A percentile compares a stretch with the other conserved stretches of the same genome.
These are phyloP conservation scores for Mortierella sp. DNA, from an alignment of 371 early-diverging fungal species.

Conservation along the genomic window DNA sequence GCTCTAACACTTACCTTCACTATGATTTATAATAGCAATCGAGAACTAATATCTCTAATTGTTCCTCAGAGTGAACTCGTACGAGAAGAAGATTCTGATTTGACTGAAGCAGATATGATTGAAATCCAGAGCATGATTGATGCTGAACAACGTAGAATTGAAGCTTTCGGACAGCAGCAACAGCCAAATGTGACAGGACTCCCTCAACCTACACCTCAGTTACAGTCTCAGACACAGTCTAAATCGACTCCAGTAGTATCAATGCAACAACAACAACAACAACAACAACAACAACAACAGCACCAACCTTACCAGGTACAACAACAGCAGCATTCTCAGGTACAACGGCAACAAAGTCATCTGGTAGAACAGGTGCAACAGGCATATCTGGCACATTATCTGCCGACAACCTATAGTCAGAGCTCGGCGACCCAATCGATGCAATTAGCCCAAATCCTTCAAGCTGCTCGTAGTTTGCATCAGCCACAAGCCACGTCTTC, in stretches of 20 bases:
- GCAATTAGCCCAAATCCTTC: neutral
- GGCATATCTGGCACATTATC: neutral
- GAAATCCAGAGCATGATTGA: constrained; percentile 42
- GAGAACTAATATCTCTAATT: constrained; percentile 12
- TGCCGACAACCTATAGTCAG: neutral
- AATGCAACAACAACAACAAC: neutral
- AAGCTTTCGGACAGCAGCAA: neutral
- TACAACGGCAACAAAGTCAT: constrained; percentile 1
- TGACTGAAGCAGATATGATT: constrained; percentile 43
- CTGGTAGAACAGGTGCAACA: neutral
- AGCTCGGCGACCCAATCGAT: neutral
- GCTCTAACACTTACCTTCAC: neutral
- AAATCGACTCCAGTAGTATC: no score
- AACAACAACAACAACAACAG: neutral
- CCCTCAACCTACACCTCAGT: neutral
- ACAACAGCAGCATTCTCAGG: constrained; percentile 9
- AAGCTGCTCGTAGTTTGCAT: neutral
- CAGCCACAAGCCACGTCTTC: neutral
- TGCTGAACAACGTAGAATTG: constrained; percentile 33
- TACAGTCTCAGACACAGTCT: neutral
- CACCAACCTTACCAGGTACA: neutral
- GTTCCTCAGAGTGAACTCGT: constrained; percentile 34
- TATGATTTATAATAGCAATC: constrained; percentile 21
- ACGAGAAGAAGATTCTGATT: constrained; percentile 43
- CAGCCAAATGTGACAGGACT: neutral